These are phyloP conservation scores for Cynara cardunculus DNA, from an alignment of 129 eudicot species.

Conservation along the genomic window DNA sequence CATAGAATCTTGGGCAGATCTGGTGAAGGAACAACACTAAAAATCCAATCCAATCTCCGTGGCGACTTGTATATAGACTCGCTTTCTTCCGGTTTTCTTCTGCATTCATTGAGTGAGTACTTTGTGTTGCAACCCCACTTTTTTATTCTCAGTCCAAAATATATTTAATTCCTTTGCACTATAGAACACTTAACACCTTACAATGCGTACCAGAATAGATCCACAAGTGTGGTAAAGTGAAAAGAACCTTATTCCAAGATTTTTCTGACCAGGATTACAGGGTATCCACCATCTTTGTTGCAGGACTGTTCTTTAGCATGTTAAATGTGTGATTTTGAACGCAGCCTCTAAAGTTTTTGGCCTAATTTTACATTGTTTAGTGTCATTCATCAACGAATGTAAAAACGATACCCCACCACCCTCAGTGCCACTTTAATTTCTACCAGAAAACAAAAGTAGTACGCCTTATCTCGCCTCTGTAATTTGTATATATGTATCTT, in stretches of 20 bases:
- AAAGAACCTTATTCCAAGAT: slow-evolving; percentile 76
- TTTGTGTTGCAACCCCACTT: slow-evolving; percentile 32
- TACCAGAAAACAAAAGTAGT: too few relatives aligned
- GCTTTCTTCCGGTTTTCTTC: slow-evolving; percentile 40
- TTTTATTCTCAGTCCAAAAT: slow-evolving; percentile 39
- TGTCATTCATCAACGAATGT: too few relatives aligned
- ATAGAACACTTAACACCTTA: slow-evolving; percentile 63
- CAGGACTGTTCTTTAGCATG: too few relatives aligned
- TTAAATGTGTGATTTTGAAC: too few relatives aligned
- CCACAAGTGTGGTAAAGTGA: slow-evolving; percentile 56
- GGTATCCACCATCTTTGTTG: slow-evolving; percentile 53
- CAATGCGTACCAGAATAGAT: slow-evolving; percentile 81
- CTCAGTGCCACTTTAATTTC: too few relatives aligned
- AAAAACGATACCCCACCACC: too few relatives aligned
- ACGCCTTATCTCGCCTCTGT: too few relatives aligned
- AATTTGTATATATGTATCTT: too few relatives aligned
- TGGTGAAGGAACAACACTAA: slow-evolving; percentile 29
- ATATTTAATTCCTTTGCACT: slow-evolving; percentile 42
- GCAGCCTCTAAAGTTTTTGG: too few relatives aligned
- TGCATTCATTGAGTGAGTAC: slow-evolving; percentile 35
- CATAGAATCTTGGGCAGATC: slow-evolving; percentile 63
- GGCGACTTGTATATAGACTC: slow-evolving; percentile 44
- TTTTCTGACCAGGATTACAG: slow-evolving; percentile 43
- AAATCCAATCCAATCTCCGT: slow-evolving; percentile 29
- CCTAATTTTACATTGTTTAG: too few relatives aligned